Evolutionary conservation across 805 yeast species (phyloP), one percentile per base, ranked within the genome.

Genomic region (Hanseniaspora taiwanica): DNA sequence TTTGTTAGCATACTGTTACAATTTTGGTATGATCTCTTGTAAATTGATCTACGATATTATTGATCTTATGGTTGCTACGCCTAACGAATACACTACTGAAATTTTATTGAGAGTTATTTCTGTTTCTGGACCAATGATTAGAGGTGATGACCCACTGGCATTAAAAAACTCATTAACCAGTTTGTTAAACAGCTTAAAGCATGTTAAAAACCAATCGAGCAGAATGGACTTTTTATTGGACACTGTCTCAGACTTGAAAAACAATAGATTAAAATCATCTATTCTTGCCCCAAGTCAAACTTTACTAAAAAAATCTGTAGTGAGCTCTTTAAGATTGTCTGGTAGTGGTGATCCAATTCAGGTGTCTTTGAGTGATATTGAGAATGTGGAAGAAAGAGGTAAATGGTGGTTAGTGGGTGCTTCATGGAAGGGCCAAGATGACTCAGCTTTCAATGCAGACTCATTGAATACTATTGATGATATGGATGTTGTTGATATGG

Each of bases 321-420:
- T 74, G 5, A 64, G 67, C 13, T 72, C 72, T 19, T 56, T 81
- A 42, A 69, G 69, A 35, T 55, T 60, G 21, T 43, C 50, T 9
- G 29, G 35, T 21, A 27, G 37, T 13, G 38, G 42, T 13, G 97
- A 91, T 40, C 82, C 98, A 2, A 67, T 91, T 20, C 85, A 82
- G 48, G 97, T 91, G 0, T 64, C 83, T 2, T 63, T 89, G 17
- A 78, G 75, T 36, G 99, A 91, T 62, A 85, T 91, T 42, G 75
- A 72, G 37, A 75, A 73, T 45, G 69, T 84, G 19, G 82, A 79
- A 12, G 73, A 79, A 1, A 75, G 76, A 47, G 99, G 99, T 42
- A 91, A 89, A 60, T 91, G 99, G 99, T 91, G 99, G 99, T 66
- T 91, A 24, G 89, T 91, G 23, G 99, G 99, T 38, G 83, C 97